phyloP scores from a whole-genome alignment of 163 green algal species.

The Chlorella variabilis region DNA sequence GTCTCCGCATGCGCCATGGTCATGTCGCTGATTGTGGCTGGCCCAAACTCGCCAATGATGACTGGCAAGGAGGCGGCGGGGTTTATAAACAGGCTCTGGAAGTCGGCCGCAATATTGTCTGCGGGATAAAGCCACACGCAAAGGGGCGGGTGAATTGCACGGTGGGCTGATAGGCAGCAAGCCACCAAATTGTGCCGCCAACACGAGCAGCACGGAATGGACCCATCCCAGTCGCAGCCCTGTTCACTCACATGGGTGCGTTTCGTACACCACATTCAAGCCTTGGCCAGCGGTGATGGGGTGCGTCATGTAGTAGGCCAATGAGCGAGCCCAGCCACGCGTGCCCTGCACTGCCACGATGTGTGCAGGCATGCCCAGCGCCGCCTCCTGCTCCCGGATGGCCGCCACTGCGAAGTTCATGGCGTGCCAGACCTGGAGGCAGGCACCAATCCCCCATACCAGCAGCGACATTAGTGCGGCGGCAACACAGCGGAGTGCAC shows the following conservation, averaged over 20 bases:
- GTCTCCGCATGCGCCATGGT: background rate
- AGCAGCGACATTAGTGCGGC: too few species aligned
- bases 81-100: background rate
- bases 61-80: background rate
- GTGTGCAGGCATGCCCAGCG: background rate
- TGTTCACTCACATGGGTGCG: constrained; percentile 9
- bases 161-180: background rate
- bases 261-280: constrained; percentile 32
- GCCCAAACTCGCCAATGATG: constrained; percentile 19
- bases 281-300: constrained; percentile 31
- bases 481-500: background rate
- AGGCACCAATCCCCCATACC: too few species aligned
- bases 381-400: constrained; percentile 1
- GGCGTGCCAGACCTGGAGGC: constrained; percentile 7
- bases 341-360: constrained; percentile 34
- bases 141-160: background rate
- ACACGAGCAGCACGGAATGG: background rate
- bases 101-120: background rate
- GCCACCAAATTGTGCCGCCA: too few species aligned
- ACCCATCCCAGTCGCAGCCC: too few species aligned
- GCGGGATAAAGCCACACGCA: background rate
- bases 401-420: constrained; percentile 13
- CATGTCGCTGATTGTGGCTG: background rate
- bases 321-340: constrained; percentile 6
- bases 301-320: constrained; percentile 23